These are phyloP conservation scores for Pythium aristosporum DNA, from an alignment of 352 stramenopile genomes.

Conservation along the genomic window DNA sequence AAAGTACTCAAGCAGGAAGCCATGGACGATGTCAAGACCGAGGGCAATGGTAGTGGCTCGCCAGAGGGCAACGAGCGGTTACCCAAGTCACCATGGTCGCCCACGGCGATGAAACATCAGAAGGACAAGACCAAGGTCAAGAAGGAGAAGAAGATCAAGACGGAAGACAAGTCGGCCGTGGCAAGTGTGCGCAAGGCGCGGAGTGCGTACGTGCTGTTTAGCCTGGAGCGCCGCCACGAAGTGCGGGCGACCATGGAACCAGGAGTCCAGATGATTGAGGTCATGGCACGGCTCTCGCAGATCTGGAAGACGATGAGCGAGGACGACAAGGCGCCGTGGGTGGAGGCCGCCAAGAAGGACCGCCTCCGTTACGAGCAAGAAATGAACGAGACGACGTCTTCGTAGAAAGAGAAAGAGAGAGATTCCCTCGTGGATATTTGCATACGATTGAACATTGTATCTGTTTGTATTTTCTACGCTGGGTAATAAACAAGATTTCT, in stretches of 20 bases:
- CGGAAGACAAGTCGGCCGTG: conserved; percentile 12
- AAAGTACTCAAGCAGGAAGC: conserved; percentile 29
- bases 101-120: conserved; percentile 38
- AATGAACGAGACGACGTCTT: conserved; percentile 61
- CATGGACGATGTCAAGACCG: conserved; percentile 13
- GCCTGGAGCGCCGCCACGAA: conserved; percentile 36
- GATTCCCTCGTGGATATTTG: background rate
- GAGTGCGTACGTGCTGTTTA: conserved; percentile 45
- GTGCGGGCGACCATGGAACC: conserved; percentile 34
- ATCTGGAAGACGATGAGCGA: conserved; percentile 40
- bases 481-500: background rate
- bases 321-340: conserved; percentile 36
- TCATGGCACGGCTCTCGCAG: conserved; percentile 34
- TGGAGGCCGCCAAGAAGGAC: conserved; percentile 32
- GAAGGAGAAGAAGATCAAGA: conserved; percentile 25
- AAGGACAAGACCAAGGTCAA: conserved; percentile 26
- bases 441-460: background rate
- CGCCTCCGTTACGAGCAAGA: conserved; percentile 36
- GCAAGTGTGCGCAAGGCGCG: conserved; percentile 29
- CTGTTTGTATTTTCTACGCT: no score
- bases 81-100: conserved; percentile 38
- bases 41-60: conserved; percentile 8
- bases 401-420: conserved; percentile 8
- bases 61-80: conserved; percentile 20
- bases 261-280: conserved; percentile 33